Evolutionary conservation across 2,329 filamentous ascomycete genomes (phyloP), one percentile per base, ranked within the genome.

Genomic region (Trichoderma sp.): DNA sequence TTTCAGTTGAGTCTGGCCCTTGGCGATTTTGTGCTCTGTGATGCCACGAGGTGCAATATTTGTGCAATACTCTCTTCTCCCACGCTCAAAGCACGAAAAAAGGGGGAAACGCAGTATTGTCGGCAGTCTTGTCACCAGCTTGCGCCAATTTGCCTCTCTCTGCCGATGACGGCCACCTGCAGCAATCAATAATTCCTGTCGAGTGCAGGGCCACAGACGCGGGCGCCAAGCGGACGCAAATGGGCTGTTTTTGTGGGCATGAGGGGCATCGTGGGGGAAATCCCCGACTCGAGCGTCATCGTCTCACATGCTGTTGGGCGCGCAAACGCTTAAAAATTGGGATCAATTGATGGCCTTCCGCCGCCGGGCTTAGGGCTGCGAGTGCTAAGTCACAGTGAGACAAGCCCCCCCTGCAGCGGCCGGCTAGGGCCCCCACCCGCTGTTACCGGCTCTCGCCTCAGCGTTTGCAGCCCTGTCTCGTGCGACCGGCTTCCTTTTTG

Each of bases 201-300:
- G 42, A 66, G 42, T 42, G 29, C 60, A 64, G 54, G 61, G 52
- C 52, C 63, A 56, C 27, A 54, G 35, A 35, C 50, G 25, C 61
- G 52, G 66, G 52, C 66, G 58, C 66, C 58, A 64, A 68, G 58
- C 58, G 52, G 50, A 63, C 50, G 58, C 59, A 45, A 54, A 57
- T 61, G 65, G 57, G 32, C 45, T 64, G 25, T 64, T 64, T 61
- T 66, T 68, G 67, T 67, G 67, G 67, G 56, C 60, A 54, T 66
- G 67, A 68, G 67, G 67, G 67, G 67, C 63, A 68, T 67, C 67
- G 61, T 66, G 67, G 61, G 67, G 68, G 64, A 65, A 66, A 56
- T 35, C 25, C 58, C 48, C 60, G 64, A 67, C 57, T n/a, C 53
- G 37, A 67, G 60, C 68, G 68, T 69, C 68, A 69, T 69, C 48